phyloP scores from a whole-genome alignment of 805 yeast genomes.

The Kuraishia piskuri region DNA sequence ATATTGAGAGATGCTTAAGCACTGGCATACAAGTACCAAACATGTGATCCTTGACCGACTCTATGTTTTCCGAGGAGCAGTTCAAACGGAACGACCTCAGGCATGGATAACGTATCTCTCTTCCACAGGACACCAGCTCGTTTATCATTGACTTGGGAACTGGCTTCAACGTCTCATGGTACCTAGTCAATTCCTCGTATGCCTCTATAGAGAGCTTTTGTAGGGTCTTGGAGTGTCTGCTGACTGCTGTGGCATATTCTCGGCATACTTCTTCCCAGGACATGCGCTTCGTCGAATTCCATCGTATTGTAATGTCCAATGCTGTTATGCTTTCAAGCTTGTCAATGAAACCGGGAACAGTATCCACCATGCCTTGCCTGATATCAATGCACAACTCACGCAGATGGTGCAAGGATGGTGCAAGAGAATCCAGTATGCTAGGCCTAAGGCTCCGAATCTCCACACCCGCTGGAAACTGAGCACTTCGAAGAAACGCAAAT shows the following conservation, averaged over 20 bases:
- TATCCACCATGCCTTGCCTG: constrained; percentile 1
- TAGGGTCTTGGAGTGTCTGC: constrained; percentile 1
- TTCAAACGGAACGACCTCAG: constrained; percentile 2
- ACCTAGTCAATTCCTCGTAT: constrained; percentile 1
- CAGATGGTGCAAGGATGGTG: background rate
- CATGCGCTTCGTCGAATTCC: constrained; percentile 2
- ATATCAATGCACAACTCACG: constrained; percentile 1
- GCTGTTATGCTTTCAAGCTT: background rate
- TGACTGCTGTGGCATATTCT: constrained; percentile 2
- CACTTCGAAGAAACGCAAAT: background rate
- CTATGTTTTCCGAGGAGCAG: background rate
- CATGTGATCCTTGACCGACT: background rate
- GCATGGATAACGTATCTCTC: background rate
- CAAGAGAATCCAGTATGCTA: background rate
- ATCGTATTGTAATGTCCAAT: constrained; percentile 2
- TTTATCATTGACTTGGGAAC: background rate
- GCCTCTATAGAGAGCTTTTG: constrained; percentile 2
- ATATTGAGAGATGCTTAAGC: constrained; percentile 22
- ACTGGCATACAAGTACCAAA: constrained; percentile 7
- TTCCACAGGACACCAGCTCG: background rate
- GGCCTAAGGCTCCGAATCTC: background rate
- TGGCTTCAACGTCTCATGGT: background rate
- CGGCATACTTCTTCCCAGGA: background rate
- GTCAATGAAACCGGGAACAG: constrained; percentile 1
- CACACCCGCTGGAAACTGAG: background rate